Evolutionary conservation across 2,329 filamentous ascomycete genomes (phyloP).

Genomic region (Sporothrix schenckii): DNA sequence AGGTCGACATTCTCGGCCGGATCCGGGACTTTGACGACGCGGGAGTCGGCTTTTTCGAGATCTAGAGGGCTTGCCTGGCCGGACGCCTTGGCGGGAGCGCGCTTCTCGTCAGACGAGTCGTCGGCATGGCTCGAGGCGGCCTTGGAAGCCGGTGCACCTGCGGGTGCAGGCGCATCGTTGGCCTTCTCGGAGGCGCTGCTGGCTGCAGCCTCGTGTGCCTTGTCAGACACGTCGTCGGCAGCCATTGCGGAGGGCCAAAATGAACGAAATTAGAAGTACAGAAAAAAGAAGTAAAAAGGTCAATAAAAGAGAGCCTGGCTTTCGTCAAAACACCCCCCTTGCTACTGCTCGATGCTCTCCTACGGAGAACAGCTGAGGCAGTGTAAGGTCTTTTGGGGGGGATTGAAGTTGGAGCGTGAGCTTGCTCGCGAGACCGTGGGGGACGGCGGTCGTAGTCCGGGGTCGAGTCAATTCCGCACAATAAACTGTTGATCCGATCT

Average conservation of each 20-base stretch:
- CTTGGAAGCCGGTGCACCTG: constrained; percentile 35
- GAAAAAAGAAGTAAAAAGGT: background rate
- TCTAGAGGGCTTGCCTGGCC: constrained; percentile 26
- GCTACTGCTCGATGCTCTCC: constrained; percentile 17
- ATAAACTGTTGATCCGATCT: background rate
- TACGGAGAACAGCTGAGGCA: constrained; percentile 6
- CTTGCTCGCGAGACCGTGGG: constrained; percentile 12
- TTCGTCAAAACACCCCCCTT: constrained; percentile 6
- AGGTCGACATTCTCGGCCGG: constrained; percentile 49
- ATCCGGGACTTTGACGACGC: constrained; percentile 41
- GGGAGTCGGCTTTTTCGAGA: constrained; percentile 51
- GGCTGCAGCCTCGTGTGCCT: constrained; percentile 29
- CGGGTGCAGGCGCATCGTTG: background rate
- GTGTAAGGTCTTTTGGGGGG: background rate
- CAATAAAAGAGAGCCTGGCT: background rate
- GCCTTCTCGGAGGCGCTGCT: constrained; percentile 29
- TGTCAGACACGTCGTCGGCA: constrained; percentile 33
- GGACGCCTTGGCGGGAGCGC: constrained; percentile 5
- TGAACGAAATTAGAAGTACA: background rate
- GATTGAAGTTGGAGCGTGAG: background rate
- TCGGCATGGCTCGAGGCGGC: constrained; percentile 45
- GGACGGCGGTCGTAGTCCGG: background rate
- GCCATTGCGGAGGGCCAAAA: constrained; percentile 24
- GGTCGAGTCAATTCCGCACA: constrained; percentile 48
- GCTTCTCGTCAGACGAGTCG: constrained; percentile 39